phyloP scores from a whole-genome alignment of 2,329 filamentous ascomycete species.

The Nemania diffusa region DNA sequence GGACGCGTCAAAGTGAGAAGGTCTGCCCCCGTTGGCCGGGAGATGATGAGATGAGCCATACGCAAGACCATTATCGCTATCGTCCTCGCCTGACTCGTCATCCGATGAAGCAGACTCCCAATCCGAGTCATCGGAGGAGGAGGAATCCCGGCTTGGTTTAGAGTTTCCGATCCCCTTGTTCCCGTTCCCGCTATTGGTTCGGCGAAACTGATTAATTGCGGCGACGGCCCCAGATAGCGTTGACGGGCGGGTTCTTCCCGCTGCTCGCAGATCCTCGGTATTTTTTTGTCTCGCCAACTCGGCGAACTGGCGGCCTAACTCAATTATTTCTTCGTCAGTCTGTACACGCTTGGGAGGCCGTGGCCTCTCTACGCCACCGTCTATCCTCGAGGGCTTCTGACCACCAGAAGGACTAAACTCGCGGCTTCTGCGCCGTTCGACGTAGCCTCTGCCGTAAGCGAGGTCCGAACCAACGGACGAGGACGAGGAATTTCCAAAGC shows the following conservation, averaged over 20 bases:
- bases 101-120: conserved; percentile 67
- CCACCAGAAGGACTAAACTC: conserved; percentile 45
- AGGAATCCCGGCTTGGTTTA: conserved; percentile 52
- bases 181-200: conserved; percentile 51
- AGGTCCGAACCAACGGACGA: conserved; percentile 75
- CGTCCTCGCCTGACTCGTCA: conserved; percentile 57
- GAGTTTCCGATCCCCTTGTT: conserved; percentile 55
- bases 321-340: conserved; percentile 67
- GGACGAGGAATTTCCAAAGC: conserved; percentile 71
- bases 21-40: conserved; percentile 33
- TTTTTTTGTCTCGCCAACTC: conserved; percentile 64
- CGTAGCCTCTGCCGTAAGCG: conserved; percentile 72
- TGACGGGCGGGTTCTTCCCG: conserved; percentile 54
- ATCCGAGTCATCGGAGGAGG: conserved; percentile 59
- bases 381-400: conserved; percentile 31
- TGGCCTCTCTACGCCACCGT: conserved; percentile 38
- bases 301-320: conserved; percentile 64
- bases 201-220: conserved; percentile 55
- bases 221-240: conserved; percentile 54
- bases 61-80: conserved; percentile 55
- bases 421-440: conserved; percentile 54
- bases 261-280: conserved; percentile 58
- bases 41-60: conserved; percentile 54
- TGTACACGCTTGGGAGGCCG: conserved; percentile 50
- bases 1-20: conserved; percentile 30